These are phyloP conservation scores for Gardenia jasminoides DNA, from an alignment of 257 asterid species.

Conservation along the genomic window DNA sequence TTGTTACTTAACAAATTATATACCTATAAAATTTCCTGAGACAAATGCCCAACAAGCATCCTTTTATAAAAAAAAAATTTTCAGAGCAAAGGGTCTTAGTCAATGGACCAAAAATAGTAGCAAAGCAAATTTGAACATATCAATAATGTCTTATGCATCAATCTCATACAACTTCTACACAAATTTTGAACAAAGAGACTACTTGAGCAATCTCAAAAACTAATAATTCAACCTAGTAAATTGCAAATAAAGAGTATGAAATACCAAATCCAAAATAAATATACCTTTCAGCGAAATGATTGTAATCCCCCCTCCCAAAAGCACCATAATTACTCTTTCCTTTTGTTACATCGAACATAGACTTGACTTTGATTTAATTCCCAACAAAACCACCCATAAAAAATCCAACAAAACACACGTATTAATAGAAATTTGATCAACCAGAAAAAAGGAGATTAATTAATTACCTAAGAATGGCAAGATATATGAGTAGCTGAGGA, in stretches of 20 bases:
- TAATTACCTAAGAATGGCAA: constrained; percentile 77
- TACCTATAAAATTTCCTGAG: constrained; percentile 93
- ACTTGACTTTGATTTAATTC: constrained; percentile 37
- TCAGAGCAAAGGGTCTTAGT: background rate
- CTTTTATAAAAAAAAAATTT: constrained; percentile 39
- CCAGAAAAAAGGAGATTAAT: background rate
- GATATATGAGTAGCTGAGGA: constrained; percentile 65
- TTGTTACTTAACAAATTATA: background rate
- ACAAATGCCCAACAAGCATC: constrained; percentile 97
- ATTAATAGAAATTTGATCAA: background rate
- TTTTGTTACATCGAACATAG: constrained; percentile 90
- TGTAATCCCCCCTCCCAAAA: constrained; percentile 86
- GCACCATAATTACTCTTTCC: constrained; percentile 81
- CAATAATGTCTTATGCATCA: background rate
- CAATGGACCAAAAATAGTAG: background rate
- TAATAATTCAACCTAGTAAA: too few relatives aligned
- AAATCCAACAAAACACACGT: background rate
- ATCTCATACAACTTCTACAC: background rate
- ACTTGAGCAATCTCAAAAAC: background rate
- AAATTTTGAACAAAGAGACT: background rate
- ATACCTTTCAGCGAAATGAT: constrained; percentile 82
- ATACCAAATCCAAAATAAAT: background rate
- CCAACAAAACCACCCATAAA: background rate
- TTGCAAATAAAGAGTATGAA: constrained; percentile 2
- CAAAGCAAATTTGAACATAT: background rate